Base-by-base conservation (phyloP, 2,329 filamentous ascomycete genomes). In the Fusarium nodosum region DNA sequence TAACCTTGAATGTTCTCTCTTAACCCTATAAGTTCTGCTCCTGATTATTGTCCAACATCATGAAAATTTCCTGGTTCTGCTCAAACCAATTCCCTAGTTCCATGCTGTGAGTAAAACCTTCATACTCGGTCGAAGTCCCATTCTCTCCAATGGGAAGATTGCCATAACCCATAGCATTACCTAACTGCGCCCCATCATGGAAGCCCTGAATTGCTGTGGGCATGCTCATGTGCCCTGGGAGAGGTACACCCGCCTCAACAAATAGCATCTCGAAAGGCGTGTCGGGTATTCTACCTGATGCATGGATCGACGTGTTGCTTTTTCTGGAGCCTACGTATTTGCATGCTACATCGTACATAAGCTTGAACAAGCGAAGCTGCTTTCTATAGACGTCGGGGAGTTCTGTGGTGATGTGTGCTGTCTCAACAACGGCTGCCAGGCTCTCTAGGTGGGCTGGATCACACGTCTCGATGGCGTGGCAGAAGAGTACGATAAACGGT, bases 21-120 rank as follows among this genome's bases (percentile, higher is more conserved):
- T 3, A 7, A 8, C 0, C 6, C 6, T 34, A 12, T 13, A 15
- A 0, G 7, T 4, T 10, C 2, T 13, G 20, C n/a, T 42, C 7
- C 7, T 38, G 20, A 10, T 57, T 26, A 7, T 39, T 63, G 3
- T 63, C 59, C 7, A 63, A 3, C 58, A 63, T 63, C 60, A 57
- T 63, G 1, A 64, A 64, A 5, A 63, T 63, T 6, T 63, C 60
- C 9, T 64, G 59, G 5, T 63, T 63, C 18, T 63, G 59, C 13
- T 64, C 59, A 13, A 64, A 63, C 60, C 60, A 63, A 11, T 64
- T 64, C 0, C 59, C 58, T 1, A 63, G 4, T 5, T 57, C 60
- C 42, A 63, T 63, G 2, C 44, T 38, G 24, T 48, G 42, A 1
- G 41, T 62, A 6, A 48, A 30, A 5, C 5, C 7, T 5, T 11